Base-by-base conservation (phyloP, 805 yeast genomes). In the Brettanomyces anomalus region DNA sequence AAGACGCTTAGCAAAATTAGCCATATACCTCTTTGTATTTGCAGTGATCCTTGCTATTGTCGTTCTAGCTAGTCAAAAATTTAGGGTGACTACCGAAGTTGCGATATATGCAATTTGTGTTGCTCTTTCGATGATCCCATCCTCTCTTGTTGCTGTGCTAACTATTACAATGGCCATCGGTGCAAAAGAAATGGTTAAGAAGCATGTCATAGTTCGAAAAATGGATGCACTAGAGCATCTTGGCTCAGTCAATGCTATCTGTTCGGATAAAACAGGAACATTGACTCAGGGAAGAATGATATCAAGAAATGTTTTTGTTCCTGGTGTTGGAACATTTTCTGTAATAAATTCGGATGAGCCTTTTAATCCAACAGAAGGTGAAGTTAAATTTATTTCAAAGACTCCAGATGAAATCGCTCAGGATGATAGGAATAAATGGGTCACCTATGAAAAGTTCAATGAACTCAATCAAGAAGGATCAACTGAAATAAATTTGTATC, bases 81-180 rank as follows among this genome's bases (percentile, higher is more conserved):
- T 85, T 61, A 54, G 66, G 11, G 95, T 86, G n/a, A 79, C 76
- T 50, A 75, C 71, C 44, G 87, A 85, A 51, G 93, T 86, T 32
- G 95, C 94, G 13, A 79, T 86, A 39, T 86, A 86, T 57, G 95
- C 96, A 20, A 81, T 87, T 54, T 86, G 94, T 65, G 89, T 84
- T 39, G 85, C 84, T 0, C 65, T 83, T 39, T 77, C 89, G 4
- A 84, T 84, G 87, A 83, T 83, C 49, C 93, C 93, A 3, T 82
- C 88, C 3, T 79, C 89, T 0, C 68, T 83, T 52, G 81, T 82
- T 47, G 93, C 83, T 18, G 93, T 83, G 19, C 70, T 83, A 46
- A 83, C 93, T n/a, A 82, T 84, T 49, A 83, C 90, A 1, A 83
- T 84, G 89, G 87, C 90, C 1, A 80, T 80, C 52, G 83, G 94